Evolutionary conservation across 169 alveolate genomes (phyloP).

Genomic region (Hepatocystis sp.): DNA sequence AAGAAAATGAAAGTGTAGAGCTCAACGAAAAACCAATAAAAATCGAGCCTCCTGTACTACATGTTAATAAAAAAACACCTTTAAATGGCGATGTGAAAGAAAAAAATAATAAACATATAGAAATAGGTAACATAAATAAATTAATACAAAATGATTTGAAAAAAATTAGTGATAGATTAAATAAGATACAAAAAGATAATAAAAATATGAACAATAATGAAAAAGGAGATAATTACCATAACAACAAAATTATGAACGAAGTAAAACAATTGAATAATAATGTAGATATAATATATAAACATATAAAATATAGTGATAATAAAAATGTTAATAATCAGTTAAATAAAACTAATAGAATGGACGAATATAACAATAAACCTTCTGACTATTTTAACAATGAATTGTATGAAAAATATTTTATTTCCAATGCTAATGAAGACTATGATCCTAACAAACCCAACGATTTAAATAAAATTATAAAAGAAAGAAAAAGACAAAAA

Average conservation of each 20-base stretch:
- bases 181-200: slow-evolving; percentile 41
- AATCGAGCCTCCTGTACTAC: too few relatives aligned
- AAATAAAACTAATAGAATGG: neutral
- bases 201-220: neutral
- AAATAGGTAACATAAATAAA: slow-evolving; percentile 53
- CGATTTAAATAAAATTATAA: slow-evolving; percentile 74
- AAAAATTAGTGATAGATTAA: slow-evolving; percentile 60
- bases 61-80: too few relatives aligned
- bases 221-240: too few relatives aligned
- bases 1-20: too few relatives aligned
- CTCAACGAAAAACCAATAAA: too few relatives aligned
- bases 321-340: neutral
- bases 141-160: slow-evolving; percentile 70
- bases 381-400: slow-evolving; percentile 12
- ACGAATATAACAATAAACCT: neutral
- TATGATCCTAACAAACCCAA: slow-evolving; percentile 73
- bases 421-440: slow-evolving; percentile 71
- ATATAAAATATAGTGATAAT: neutral
- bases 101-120: slow-evolving; percentile 15
- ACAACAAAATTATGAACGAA: neutral
- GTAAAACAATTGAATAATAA: neutral
- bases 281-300: neutral
- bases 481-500: slow-evolving; percentile 75
- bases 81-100: neutral
- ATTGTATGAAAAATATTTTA: slow-evolving; percentile 70